Base-by-base conservation (phyloP, 805 yeast genomes). In the Ogataea minuta region DNA sequence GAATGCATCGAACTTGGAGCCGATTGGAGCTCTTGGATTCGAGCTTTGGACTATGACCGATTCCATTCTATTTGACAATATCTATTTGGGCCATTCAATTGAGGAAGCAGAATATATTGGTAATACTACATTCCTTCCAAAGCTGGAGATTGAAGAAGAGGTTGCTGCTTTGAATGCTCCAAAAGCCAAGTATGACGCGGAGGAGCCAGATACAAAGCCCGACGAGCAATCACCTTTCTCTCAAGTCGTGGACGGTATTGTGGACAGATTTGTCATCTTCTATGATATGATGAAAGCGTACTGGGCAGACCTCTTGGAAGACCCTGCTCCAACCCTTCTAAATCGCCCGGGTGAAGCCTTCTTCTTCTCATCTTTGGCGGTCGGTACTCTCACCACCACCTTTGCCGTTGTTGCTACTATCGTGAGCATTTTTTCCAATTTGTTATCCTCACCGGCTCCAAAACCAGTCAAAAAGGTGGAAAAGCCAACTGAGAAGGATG, bases 1-100 rank as follows among this genome's bases (percentile, higher is more conserved):
- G 0, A 64, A 52, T 4, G 89, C 93, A 4, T 68, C 82, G 9
- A 68, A 79, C 48, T 61, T 82, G 42, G 81, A 77, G 50, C 76
- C 80, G 23, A 76, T 87, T 47, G 90, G 89, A 16, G 95, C 84
- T 9, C 52, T 88, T 31, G 96, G 95, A 7, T 85, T 90, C 55
- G 97, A 89, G 62, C 67, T 89, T 47, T 89, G 96, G 95, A 76
- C 91, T 32, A 83, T 89, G 81, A 81, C 85, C 48, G 70, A 71
- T 29, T 76, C 84, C 34, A 76, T 88, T 35, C 51, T 85, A 59
- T 86, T 89, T 58, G 87, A 87, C 60, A 86, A 89, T 64, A 77
- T 89, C 45, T 90, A 89, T 59, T 60, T 89, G 45, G 96, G 96
- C 21, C 90, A 86, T 57, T 78, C 85, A 2, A 67, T 89, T n/a